Percentiles rank a stretch among this genome's conserved stretches.
phyloP scores from a whole-genome alignment of 345 rosid genomes.

The Eucalyptus lansdowneana region DNA sequence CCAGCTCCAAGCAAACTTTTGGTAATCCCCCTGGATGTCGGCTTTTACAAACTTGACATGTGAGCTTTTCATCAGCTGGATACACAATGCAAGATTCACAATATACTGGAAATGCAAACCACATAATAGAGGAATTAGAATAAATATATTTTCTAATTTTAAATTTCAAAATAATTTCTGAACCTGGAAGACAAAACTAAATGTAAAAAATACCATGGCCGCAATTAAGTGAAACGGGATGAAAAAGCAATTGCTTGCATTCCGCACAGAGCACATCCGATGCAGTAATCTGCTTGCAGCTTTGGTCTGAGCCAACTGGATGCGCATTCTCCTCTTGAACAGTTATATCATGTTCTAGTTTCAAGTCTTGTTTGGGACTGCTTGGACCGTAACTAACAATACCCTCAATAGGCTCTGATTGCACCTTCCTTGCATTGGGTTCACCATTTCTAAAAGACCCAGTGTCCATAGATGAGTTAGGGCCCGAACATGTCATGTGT shows the following conservation, averaged over 20 bases:
- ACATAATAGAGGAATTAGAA: not conserved
- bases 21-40: slow-evolving; percentile 46
- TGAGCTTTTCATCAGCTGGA: slow-evolving; percentile 24
- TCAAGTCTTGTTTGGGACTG: not conserved
- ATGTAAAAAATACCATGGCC: slow-evolving; percentile 60
- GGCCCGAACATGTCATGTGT: not conserved
- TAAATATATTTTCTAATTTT: not conserved
- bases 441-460: slow-evolving; percentile 6
- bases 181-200: not conserved
- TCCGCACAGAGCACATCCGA: slow-evolving; percentile 46
- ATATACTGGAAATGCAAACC: slow-evolving; percentile 30
- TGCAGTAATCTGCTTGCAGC: slow-evolving; percentile 16
- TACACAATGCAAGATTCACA: slow-evolving; percentile 49
- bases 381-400: not conserved
- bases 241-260: slow-evolving; percentile 55
- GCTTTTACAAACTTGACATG: slow-evolving; percentile 54
- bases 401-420: not conserved
- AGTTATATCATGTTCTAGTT: not conserved
- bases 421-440: not conserved
- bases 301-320: not conserved
- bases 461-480: not conserved
- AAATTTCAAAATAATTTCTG: not conserved
- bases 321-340: not conserved
- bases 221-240: slow-evolving; percentile 64
- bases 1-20: slow-evolving; percentile 61